A percentile compares a stretch with the other conserved stretches of the same genome.
Conservation (phyloP, 805 yeast genomes). For the Myxozyma melibiosi region DNA sequence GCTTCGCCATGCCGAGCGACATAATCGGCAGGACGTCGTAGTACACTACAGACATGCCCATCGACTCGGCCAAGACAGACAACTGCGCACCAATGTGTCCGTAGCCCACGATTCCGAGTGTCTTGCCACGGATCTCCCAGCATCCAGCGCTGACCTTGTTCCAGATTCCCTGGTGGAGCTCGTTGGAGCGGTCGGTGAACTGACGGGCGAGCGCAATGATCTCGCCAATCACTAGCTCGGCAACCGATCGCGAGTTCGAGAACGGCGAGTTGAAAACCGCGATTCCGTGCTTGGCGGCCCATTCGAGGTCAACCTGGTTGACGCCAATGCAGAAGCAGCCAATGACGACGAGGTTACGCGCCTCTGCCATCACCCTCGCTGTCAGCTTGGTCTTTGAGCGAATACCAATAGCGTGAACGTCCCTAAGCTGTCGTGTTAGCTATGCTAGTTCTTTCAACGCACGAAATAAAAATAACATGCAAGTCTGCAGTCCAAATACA, state of each 20-base stretch:
- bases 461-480: neutral
- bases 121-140: slow-evolving; percentile 99
- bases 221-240: slow-evolving; percentile 95
- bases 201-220: slow-evolving; percentile 93
- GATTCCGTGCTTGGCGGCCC: slow-evolving; percentile 88
- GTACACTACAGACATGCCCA: slow-evolving; percentile 96
- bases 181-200: slow-evolving; percentile 93
- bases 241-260: slow-evolving; percentile 97
- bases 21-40: slow-evolving; percentile 90
- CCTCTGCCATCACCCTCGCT: slow-evolving; percentile 74
- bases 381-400: slow-evolving; percentile 94
- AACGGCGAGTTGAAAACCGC: slow-evolving; percentile 98
- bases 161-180: slow-evolving; percentile 96
- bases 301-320: slow-evolving; percentile 92
- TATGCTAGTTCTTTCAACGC: neutral
- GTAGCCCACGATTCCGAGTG: slow-evolving; percentile 94
- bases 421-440: slow-evolving; percentile 38
- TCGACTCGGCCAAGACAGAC: slow-evolving; percentile 93
- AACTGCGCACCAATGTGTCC: slow-evolving; percentile 98
- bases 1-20: slow-evolving; percentile 96
- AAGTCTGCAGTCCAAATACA: neutral
- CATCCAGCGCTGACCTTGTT: slow-evolving; percentile 92
- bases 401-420: slow-evolving; percentile 96
- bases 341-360: slow-evolving; percentile 83
- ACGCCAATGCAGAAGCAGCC: slow-evolving; percentile 99